Conservation (phyloP, 148 eudicot species). For the Vaccinium vitisidaea region DNA sequence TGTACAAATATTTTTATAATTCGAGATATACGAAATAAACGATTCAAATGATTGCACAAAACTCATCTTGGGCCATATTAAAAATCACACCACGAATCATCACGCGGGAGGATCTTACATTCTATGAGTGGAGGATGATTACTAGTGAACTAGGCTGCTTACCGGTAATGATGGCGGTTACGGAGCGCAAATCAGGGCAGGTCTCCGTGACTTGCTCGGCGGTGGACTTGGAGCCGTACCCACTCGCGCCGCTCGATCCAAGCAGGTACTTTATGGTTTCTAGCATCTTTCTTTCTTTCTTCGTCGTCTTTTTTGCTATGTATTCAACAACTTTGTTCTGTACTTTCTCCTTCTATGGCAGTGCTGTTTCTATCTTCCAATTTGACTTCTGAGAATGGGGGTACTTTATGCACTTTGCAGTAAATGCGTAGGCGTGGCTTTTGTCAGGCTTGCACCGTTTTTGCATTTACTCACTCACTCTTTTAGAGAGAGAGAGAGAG, state of each 20-base stretch:
- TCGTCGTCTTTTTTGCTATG: not conserved
- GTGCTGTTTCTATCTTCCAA: not conserved
- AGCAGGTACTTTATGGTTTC: conserved; percentile 63
- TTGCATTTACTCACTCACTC: not conserved
- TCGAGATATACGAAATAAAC: not conserved
- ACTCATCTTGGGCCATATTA: not conserved
- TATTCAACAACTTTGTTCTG: not conserved
- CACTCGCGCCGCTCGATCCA: conserved; percentile 76
- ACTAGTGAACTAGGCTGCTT: not conserved
- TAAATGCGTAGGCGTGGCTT: not conserved
- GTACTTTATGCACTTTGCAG: not conserved
- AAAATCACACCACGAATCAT: not conserved
- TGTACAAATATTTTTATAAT: not conserved
- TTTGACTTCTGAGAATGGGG: not conserved
- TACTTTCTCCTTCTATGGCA: not conserved
- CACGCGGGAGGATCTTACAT: not conserved
- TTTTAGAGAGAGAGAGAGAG: conserved; percentile 16
- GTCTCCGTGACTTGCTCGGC: conserved; percentile 71
- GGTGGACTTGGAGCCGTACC: conserved; percentile 83
- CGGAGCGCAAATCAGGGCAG: conserved; percentile 42
- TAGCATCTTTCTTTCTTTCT: conserved; percentile 42
- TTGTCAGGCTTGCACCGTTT: conserved; percentile 23
- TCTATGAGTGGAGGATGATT: not conserved
- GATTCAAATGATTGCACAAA: not conserved
- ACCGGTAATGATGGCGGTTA: conserved; percentile 95